Base-by-base conservation (phyloP, 2,329 filamentous ascomycete species). In the Botrytis paeoniae region DNA sequence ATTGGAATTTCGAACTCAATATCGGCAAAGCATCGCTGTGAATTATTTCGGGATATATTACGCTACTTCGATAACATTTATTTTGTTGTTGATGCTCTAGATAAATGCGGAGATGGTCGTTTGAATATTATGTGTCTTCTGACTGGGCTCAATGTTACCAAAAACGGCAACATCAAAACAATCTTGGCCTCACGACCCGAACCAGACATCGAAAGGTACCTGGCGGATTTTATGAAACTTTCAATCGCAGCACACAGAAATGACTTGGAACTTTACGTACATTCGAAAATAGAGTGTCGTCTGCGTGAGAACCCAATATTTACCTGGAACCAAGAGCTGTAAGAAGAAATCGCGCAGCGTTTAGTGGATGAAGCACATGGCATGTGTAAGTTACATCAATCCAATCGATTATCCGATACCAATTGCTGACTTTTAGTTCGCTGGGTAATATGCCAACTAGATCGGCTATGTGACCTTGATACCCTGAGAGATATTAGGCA, bases 201-300 rank as follows among this genome's bases (percentile, higher is more conserved):
- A 18, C 63, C 71, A 32, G 75, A 76, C 35, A 77, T 77, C 37
- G 62, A 73, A 20, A 59, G 45, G 3, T 20, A 59, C 29, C 57
- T 76, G 43, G 37, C 25, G 16, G 12, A 63, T 14, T 74, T 74
- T 35, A 70, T n/a, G 18, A 73, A 59, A 16, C 62, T 74, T 5
- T 71, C 71, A 14, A 76, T 77, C 60, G 72, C 68, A 20, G 74
- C 75, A 22, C n/a, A 61, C 61, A 71, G 72, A 29, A 68, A 71
- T 29, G 75, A 77, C 35, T 59, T 77, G 9, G 51, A 74, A 61
- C 61, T 77, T 5, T 77, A 75, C 37, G 75, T 76, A 25, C 71
- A 74, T 37, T 65, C 71, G 1, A 71, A 73, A 37, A 73, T 77
- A 43, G 68, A 76, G 57, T 16, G 57, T 29, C 72, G 73, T 5